Evolutionary conservation across 2,329 filamentous ascomycete species (phyloP).

Genomic region (Ophiosphaerella korrae): DNA sequence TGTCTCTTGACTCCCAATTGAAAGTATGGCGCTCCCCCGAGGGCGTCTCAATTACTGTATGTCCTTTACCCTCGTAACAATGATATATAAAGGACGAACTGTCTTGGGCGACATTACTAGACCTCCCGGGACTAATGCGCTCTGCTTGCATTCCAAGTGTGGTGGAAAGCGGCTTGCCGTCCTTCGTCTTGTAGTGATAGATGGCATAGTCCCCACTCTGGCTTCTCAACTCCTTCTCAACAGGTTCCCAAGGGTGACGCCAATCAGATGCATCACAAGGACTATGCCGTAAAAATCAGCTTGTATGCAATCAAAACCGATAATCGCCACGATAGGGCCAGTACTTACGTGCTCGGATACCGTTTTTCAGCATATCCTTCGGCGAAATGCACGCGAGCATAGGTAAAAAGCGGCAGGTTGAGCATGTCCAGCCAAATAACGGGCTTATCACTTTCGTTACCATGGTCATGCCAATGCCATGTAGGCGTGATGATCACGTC

Average conservation of each 20-base stretch:
- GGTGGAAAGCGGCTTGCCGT: slow-evolving; percentile 48
- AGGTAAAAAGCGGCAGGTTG: slow-evolving; percentile 57
- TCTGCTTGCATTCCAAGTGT: slow-evolving; percentile 56
- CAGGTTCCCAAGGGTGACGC: slow-evolving; percentile 45
- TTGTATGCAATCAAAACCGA: no score
- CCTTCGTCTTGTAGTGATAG: slow-evolving; percentile 38
- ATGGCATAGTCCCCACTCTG: slow-evolving; percentile 31
- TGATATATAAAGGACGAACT: slow-evolving; percentile 60
- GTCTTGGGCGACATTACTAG: slow-evolving; percentile 51
- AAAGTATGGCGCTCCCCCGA: slow-evolving; percentile 32
- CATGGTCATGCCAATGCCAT: slow-evolving; percentile 65
- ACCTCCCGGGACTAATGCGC: slow-evolving; percentile 45
- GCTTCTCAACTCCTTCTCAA: slow-evolving; percentile 50
- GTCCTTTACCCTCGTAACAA: slow-evolving; percentile 54
- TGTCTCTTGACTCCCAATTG: slow-evolving; percentile 56
- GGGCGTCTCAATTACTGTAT: slow-evolving; percentile 41
- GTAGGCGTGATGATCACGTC: slow-evolving; percentile 62
- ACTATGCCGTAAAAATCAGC: slow-evolving; percentile 32
- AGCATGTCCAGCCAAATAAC: slow-evolving; percentile 63
- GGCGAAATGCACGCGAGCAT: slow-evolving; percentile 58
- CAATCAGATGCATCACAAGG: slow-evolving; percentile 40
- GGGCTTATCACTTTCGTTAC: slow-evolving; percentile 58
- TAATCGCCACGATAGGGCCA: no score
- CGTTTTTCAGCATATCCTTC: slow-evolving; percentile 54
- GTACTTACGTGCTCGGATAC: slow-evolving; percentile 52